phyloP scores from a whole-genome alignment of 1,284 basidiomycete genomes.

The Pulchroboletus neoregius region DNA sequence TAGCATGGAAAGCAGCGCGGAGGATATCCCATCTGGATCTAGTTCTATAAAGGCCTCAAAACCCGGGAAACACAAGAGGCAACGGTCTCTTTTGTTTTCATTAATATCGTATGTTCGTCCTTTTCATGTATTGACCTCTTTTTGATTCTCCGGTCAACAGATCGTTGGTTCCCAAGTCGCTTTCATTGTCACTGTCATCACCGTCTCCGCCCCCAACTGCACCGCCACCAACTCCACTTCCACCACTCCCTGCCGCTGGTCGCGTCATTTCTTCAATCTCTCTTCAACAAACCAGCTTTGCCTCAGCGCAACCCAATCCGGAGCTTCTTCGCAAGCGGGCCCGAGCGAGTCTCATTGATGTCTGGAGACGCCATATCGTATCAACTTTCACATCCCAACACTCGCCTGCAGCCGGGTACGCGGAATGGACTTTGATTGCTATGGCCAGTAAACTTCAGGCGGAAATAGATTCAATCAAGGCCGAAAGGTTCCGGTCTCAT shows the following conservation, averaged over 20 bases:
- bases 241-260: slow-evolving; percentile 19
- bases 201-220: slow-evolving; percentile 29
- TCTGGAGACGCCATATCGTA: slow-evolving; percentile 66
- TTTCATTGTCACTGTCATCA: slow-evolving; percentile 22
- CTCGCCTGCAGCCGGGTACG: slow-evolving; percentile 28
- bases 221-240: slow-evolving; percentile 29
- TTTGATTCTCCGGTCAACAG: slow-evolving; percentile 25
- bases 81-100: slow-evolving; percentile 62
- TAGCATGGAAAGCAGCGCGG: slow-evolving; percentile 32
- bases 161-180: slow-evolving; percentile 37
- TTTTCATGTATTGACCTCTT: not conserved
- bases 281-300: slow-evolving; percentile 10
- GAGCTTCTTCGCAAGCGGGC: slow-evolving; percentile 59
- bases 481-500: not conserved
- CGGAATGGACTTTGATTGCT: slow-evolving; percentile 26
- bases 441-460: slow-evolving; percentile 17
- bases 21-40: slow-evolving; percentile 7
- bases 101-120: slow-evolving; percentile 52
- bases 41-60: slow-evolving; percentile 21
- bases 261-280: slow-evolving; percentile 11
- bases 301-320: slow-evolving; percentile 32
- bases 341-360: slow-evolving; percentile 71
- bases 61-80: slow-evolving; percentile 48
- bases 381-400: slow-evolving; percentile 40
- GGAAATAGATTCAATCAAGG: slow-evolving; percentile 21